Conservation (phyloP, 2,329 filamentous ascomycete genomes). For the Alternaria panax region DNA sequence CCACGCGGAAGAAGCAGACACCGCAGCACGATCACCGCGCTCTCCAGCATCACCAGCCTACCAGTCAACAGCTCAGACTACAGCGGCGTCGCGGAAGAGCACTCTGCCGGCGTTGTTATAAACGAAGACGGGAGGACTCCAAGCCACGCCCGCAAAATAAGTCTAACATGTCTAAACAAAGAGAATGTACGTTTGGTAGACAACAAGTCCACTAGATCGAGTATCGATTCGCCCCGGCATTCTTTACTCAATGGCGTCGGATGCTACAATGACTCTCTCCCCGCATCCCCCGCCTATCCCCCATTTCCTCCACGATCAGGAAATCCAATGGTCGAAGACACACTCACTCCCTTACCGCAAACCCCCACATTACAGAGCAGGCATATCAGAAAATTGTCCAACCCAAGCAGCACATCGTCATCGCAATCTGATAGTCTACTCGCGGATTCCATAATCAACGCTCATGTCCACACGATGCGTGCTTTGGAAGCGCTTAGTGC, state of each 20-base stretch:
- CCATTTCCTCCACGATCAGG: too few species aligned
- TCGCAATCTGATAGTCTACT: constrained; percentile 26
- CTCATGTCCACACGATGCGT: constrained; percentile 39
- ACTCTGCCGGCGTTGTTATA: neutral
- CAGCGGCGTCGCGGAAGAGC: neutral
- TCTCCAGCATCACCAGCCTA: constrained; percentile 24
- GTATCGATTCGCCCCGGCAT: constrained; percentile 26
- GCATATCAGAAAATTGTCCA: constrained; percentile 22
- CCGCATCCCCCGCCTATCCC: constrained; percentile 3
- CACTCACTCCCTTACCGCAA: neutral
- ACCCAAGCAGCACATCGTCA: neutral
- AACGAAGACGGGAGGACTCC: constrained; percentile 3
- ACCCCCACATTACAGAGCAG: neutral
- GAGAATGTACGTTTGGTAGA: constrained; percentile 34
- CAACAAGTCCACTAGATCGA: constrained; percentile 27
- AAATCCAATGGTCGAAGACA: neutral
- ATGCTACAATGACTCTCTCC: constrained; percentile 10
- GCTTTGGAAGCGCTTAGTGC: constrained; percentile 33
- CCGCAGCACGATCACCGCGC: constrained; percentile 19
- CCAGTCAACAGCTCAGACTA: constrained; percentile 13
- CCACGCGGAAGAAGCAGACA: constrained; percentile 22
- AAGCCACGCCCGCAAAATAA: constrained; percentile 34
- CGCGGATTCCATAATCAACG: constrained; percentile 41
- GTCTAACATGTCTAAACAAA: constrained; percentile 31
- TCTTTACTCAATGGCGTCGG: constrained; percentile 23